phyloP scores from a whole-genome alignment of 1,284 basidiomycete species.

The Rhodotorula sp. region DNA sequence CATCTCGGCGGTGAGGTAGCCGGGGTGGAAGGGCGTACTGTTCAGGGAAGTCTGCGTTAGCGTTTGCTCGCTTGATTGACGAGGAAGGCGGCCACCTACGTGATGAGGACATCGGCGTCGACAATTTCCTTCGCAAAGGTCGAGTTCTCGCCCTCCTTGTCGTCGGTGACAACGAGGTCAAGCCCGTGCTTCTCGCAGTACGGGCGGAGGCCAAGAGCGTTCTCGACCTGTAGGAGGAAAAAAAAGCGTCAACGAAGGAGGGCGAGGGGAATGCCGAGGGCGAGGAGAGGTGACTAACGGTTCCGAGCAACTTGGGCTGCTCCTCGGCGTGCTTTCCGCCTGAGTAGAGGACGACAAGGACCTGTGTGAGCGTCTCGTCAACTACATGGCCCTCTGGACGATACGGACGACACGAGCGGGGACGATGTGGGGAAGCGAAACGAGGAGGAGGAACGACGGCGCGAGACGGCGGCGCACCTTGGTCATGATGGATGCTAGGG shows the following conservation, averaged over 20 bases:
- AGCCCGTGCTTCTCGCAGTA: slow-evolving; percentile 64
- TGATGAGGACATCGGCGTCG: slow-evolving; percentile 55
- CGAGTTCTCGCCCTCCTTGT: slow-evolving; percentile 82
- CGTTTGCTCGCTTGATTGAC: too few relatives aligned
- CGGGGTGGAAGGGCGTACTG: slow-evolving; percentile 77
- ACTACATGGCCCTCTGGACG: neutral
- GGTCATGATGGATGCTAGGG: too few relatives aligned
- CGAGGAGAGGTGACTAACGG: neutral
- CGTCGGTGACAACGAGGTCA: slow-evolving; percentile 69
- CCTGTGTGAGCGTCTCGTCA: slow-evolving; percentile 6
- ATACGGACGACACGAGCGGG: neutral
- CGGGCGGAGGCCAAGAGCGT: slow-evolving; percentile 53
- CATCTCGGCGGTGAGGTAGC: slow-evolving; percentile 79
- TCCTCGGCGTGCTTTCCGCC: slow-evolving; percentile 67
- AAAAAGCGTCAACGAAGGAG: neutral
- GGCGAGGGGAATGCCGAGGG: slow-evolving; percentile 58
- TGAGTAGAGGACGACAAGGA: slow-evolving; percentile 39
- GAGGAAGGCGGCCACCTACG: slow-evolving; percentile 42
- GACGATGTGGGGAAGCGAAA: neutral
- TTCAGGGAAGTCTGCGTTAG: neutral
- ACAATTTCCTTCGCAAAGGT: slow-evolving; percentile 83
- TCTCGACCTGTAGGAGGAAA: slow-evolving; percentile 70
- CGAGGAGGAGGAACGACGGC: neutral
- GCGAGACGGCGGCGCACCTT: too few relatives aligned
- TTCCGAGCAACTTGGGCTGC: slow-evolving; percentile 46